Base-by-base conservation (phyloP, 2,329 filamentous ascomycete genomes). In the Sclerotinia sclerotiorum region DNA sequence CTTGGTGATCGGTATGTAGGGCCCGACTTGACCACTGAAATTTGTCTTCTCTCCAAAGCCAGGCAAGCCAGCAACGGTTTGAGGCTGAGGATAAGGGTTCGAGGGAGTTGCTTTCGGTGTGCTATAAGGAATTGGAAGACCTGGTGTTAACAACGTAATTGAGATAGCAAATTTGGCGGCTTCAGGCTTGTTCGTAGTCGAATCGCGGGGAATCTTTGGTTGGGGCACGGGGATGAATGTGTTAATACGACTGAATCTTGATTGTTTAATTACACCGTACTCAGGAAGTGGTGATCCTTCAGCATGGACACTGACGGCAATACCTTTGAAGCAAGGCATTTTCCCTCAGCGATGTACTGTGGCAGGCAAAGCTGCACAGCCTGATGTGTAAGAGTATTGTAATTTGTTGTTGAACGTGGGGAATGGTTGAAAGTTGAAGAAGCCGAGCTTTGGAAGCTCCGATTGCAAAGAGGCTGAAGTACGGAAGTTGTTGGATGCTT, bases 261-360 rank as follows among this genome's bases (percentile, higher is more conserved):
- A 93, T 81, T 97, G 93, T 79, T 93, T 95, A 82, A 98, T 94
- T 75, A 98, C 91, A 76, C 94, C 94, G 82, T 97, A 90, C 82
- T 99, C 95, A 71, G 93, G 85, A 73, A 99, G 88, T 73, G 95
- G 94, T 74, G 93, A 83, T 71, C 85, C 86, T 78, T 89, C 89
- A 69, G 88, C 87, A 82, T 99, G 95, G 80, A 98, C 96, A 86
- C 92, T 97, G 79, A 98, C 94, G 76, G 95, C 94, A 82, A 99
- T 93, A 81, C 95, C 95, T 84, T 98, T 97, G 84, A 98, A 99
- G 88, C 94, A 98, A 83, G 95, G 95, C 95, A 91, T 91, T 73
- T 68, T 71, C 56, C 61, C 68, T 69, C 64, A 69, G 52, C 42
- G 39, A 64, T 63, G 61, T 65, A 67, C 68, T 68, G 69, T 57